These are phyloP conservation scores for Neospora caninum DNA, from an alignment of 169 alveolate genomes.

Conservation along the genomic window DNA sequence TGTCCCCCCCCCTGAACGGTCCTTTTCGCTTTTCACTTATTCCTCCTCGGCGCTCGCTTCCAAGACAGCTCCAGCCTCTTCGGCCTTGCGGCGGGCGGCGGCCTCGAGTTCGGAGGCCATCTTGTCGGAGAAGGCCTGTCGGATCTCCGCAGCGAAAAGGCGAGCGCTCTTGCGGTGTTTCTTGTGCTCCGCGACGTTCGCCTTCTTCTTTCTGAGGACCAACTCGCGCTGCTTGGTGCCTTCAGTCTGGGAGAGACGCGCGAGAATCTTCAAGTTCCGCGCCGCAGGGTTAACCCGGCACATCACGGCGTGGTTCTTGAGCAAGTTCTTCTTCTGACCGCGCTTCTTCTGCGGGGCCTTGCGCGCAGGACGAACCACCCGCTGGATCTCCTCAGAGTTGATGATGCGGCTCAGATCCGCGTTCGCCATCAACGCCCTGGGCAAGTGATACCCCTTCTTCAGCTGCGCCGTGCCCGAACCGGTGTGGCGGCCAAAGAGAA, in stretches of 20 bases:
- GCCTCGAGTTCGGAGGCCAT: constrained; percentile 18
- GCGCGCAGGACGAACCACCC: constrained; percentile 85
- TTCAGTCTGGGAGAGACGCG: constrained; percentile 50
- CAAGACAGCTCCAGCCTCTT: constrained; percentile 21
- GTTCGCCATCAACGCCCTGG: constrained; percentile 84
- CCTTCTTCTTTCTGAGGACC: constrained; percentile 42
- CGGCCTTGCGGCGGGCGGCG: constrained; percentile 2
- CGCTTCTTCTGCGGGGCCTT: constrained; percentile 70
- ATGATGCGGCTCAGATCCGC: constrained; percentile 96
- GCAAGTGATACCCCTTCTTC: constrained; percentile 76
- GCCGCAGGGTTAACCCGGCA: constrained; percentile 77
- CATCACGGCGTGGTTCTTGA: constrained; percentile 73
- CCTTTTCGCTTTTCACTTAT: background rate
- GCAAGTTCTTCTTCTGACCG: constrained; percentile 71
- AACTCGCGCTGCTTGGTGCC: constrained; percentile 43
- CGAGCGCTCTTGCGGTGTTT: constrained; percentile 16
- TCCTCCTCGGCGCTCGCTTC: constrained; percentile 25
- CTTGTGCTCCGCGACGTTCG: background rate
- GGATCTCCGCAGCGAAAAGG: background rate
- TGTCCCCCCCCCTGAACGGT: background rate
- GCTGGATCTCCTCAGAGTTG: constrained; percentile 96
- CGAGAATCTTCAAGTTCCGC: constrained; percentile 63
- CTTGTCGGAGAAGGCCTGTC: constrained; percentile 43
- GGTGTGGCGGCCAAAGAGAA: constrained; percentile 89
- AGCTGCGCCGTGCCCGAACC: constrained; percentile 46